Evolutionary conservation across 2,329 filamentous ascomycete genomes (phyloP).

Genomic region (Cadophora sp.): DNA sequence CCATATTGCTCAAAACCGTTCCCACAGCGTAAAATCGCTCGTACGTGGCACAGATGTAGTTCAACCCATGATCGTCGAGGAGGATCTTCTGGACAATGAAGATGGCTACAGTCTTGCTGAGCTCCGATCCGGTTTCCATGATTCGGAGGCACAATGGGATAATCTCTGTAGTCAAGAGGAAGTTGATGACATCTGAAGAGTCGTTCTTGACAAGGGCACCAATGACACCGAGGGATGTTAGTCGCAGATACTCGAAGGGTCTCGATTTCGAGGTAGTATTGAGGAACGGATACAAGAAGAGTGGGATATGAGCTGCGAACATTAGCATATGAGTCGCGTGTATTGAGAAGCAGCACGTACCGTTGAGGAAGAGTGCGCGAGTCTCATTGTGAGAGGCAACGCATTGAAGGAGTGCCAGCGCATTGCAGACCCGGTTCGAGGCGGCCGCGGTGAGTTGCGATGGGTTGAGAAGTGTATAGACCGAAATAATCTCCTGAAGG

Average conservation of each 20-base stretch:
- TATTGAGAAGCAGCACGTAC: slow-evolving; percentile 55
- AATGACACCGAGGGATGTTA: slow-evolving; percentile 95
- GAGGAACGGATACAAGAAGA: slow-evolving; percentile 97
- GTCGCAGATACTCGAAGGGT: slow-evolving; percentile 94
- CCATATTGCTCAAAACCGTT: slow-evolving; percentile 98
- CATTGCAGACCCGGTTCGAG: slow-evolving; percentile 97
- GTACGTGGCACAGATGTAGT: slow-evolving; percentile 98
- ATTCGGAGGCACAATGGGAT: slow-evolving; percentile 97
- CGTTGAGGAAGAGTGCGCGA: slow-evolving; percentile 88
- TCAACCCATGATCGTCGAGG: slow-evolving; percentile 93
- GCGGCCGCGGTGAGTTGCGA: slow-evolving; percentile 97
- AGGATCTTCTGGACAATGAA: slow-evolving; percentile 99
- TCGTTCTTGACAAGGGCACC: slow-evolving; percentile 98
- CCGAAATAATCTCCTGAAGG: slow-evolving; percentile 97
- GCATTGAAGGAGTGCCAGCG: slow-evolving; percentile 92
- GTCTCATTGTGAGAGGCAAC: slow-evolving; percentile 98
- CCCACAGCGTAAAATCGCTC: slow-evolving; percentile 98
- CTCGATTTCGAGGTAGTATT: slow-evolving; percentile 99
- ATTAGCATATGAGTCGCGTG: slow-evolving; percentile 26
- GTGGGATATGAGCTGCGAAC: slow-evolving; percentile 84
- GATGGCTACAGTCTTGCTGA: slow-evolving; percentile 98
- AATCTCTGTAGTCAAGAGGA: slow-evolving; percentile 96
- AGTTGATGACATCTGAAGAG: slow-evolving; percentile 98
- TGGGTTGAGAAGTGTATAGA: slow-evolving; percentile 95
- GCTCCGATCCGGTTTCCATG: slow-evolving; percentile 98